phyloP scores from a whole-genome alignment of 192 early-diverging fungal genomes.

The Linnemannia exigua region DNA sequence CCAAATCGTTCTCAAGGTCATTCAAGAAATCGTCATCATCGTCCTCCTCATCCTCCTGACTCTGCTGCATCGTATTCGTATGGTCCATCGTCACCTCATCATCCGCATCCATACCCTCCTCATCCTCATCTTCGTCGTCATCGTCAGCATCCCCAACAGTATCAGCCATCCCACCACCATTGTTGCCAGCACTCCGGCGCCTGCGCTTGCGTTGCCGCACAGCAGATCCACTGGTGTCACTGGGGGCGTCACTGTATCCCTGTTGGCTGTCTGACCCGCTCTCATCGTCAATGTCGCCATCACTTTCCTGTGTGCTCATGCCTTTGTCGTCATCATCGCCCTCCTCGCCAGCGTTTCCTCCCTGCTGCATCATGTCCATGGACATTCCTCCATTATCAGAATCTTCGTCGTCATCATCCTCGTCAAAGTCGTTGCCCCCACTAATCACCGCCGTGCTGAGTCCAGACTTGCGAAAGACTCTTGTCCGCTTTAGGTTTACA shows the following conservation, averaged over 20 bases:
- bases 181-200: slow-evolving; percentile 24
- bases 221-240: slow-evolving; percentile 6
- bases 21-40: slow-evolving; percentile 42
- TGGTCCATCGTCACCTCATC: slow-evolving; percentile 35
- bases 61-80: not conserved
- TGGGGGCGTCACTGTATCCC: slow-evolving; percentile 43
- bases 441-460: slow-evolving; percentile 29
- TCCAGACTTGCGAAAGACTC: slow-evolving; percentile 35
- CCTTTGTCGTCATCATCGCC: slow-evolving; percentile 15
- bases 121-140: slow-evolving; percentile 39
- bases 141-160: slow-evolving; percentile 16
- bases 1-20: slow-evolving; percentile 42
- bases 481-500: slow-evolving; percentile 35
- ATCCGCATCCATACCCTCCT: slow-evolving; percentile 57
- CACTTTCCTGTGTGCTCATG: slow-evolving; percentile 28
- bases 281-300: slow-evolving; percentile 62
- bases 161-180: not conserved
- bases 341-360: not conserved
- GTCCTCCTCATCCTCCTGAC: slow-evolving; percentile 25
- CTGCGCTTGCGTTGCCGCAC: slow-evolving; percentile 49
- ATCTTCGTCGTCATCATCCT: slow-evolving; percentile 17
- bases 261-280: slow-evolving; percentile 57
- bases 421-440: slow-evolving; percentile 33
- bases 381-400: not conserved
- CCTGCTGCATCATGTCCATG: not conserved